Evolutionary conservation across 129 eudicot species (phyloP).

Genomic region (Artemisia annua): DNA sequence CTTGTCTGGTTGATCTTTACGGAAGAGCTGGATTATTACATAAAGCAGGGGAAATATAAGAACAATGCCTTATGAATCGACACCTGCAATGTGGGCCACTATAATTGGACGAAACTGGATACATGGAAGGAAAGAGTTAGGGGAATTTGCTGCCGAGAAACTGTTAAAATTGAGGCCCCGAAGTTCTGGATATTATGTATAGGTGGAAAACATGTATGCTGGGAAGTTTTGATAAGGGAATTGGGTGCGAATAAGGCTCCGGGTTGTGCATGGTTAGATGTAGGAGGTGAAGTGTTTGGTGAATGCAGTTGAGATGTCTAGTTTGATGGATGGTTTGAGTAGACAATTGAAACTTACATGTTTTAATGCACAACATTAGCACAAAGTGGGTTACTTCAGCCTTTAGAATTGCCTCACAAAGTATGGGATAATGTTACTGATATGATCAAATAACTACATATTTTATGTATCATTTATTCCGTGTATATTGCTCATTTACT

Average conservation of each 20-base stretch:
- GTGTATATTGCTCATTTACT: too few species aligned
- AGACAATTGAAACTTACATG: background rate
- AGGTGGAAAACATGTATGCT: slow-evolving; percentile 35
- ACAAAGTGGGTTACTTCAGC: too few species aligned
- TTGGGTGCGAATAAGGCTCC: slow-evolving; percentile 63
- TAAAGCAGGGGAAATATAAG: slow-evolving; percentile 48
- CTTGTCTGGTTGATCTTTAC: slow-evolving; percentile 32
- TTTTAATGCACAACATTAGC: too few species aligned
- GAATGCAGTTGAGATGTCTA: slow-evolving; percentile 34
- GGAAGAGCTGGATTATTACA: too few species aligned
- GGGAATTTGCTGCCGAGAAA: slow-evolving; percentile 59
- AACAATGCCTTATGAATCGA: slow-evolving; percentile 56
- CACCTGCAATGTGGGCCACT: slow-evolving; percentile 74
- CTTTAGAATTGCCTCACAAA: too few species aligned
- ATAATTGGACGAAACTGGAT: slow-evolving; percentile 60
- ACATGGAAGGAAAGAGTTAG: slow-evolving; percentile 44
- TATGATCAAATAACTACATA: too few species aligned
- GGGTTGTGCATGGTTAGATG: slow-evolving; percentile 71
- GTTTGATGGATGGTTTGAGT: background rate
- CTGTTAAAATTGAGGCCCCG: slow-evolving; percentile 53
- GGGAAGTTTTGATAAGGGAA: slow-evolving; percentile 65
- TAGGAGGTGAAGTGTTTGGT: slow-evolving; percentile 41
- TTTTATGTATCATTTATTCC: too few species aligned
- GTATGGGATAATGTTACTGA: too few species aligned
- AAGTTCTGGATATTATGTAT: too few species aligned